Base-by-base conservation (phyloP, 257 asterid species). In the Asclepias syriaca region DNA sequence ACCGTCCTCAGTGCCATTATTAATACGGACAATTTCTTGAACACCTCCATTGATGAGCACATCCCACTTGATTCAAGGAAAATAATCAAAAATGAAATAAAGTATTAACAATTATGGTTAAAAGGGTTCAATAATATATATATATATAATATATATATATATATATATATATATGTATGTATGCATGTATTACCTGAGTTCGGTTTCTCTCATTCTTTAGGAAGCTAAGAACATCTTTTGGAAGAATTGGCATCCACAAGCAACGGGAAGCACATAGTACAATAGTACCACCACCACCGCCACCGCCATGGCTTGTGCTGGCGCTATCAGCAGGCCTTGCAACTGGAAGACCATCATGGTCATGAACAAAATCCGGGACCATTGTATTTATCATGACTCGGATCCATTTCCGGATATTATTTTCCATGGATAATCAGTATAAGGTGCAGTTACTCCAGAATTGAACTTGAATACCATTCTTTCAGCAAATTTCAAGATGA, bases 201-300 rank as follows among this genome's bases (percentile, higher is more conserved):
- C 81, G 66, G 43, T 29, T 18, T 13, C n/a, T 68, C 46, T 73
- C 75, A 45, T 78, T 70, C 11, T 68, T 56, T 0, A 78, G 75
- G 55, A 60, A 78, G 16, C 68, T 74, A 14, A 78, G 73, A n/a
- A 78, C 81, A 1, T 43, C 1, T 40, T 61, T 40, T 0, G 69
- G 72, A 3, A 66, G 40, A 37, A 78, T 56, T 13, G 81, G 81
- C 14, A 78, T n/a, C 81, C 81, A 78, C 6, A 78, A 78, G 10
- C 65, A 78, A 45, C 71, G 61, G 24, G 81, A 54, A 53, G 81
- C 81, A 48, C 66, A 60, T 15, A 78, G 49, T 32, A 78, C 54
- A 13, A 54, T 5, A 24, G 69, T 75, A 29, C 46, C 46, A 40
- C 45, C 10, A 12, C 72, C n/a, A n/a, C n/a, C 78, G n/a, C 45